A percentile compares a stretch with the other conserved stretches of the same genome.
Evolutionary conservation across 768 basidiomycete genomes (phyloP).

Genomic region (Calocera cornea): DNA sequence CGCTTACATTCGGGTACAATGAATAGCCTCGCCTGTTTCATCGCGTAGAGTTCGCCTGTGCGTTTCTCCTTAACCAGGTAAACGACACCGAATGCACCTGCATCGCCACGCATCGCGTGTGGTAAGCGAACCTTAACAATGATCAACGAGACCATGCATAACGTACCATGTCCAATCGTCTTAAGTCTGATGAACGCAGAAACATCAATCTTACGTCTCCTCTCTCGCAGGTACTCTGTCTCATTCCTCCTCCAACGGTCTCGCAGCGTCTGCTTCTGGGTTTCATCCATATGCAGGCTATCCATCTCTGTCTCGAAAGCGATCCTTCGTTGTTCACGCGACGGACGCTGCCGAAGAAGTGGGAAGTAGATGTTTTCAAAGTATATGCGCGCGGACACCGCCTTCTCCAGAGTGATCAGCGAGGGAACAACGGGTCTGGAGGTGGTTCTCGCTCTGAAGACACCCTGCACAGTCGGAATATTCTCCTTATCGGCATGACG

Average conservation of each 20-base stretch:
- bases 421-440: constrained; percentile 63
- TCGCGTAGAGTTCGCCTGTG: constrained; percentile 73
- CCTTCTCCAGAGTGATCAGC: constrained; percentile 81
- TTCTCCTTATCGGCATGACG: background rate
- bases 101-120: background rate
- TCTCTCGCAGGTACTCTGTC: constrained; percentile 76
- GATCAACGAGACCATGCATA: background rate
- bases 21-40: constrained; percentile 67
- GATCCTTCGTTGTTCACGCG: constrained; percentile 68
- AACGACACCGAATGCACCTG: constrained; percentile 93
- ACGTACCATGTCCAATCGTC: constrained; percentile 82
- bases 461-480: background rate
- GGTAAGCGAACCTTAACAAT: constrained; percentile 1
- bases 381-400: constrained; percentile 82
- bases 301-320: constrained; percentile 84
- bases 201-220: constrained; percentile 66
- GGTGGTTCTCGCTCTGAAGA: background rate
- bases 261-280: constrained; percentile 58
- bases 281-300: constrained; percentile 52
- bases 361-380: constrained; percentile 86
- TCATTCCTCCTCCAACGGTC: constrained; percentile 75
- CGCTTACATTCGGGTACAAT: constrained; percentile 15
- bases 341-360: constrained; percentile 69
- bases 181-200: constrained; percentile 80
- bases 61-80: constrained; percentile 75